Conservation (phyloP, 495 filamentous ascomycete species). For the Podospora didyma region DNA sequence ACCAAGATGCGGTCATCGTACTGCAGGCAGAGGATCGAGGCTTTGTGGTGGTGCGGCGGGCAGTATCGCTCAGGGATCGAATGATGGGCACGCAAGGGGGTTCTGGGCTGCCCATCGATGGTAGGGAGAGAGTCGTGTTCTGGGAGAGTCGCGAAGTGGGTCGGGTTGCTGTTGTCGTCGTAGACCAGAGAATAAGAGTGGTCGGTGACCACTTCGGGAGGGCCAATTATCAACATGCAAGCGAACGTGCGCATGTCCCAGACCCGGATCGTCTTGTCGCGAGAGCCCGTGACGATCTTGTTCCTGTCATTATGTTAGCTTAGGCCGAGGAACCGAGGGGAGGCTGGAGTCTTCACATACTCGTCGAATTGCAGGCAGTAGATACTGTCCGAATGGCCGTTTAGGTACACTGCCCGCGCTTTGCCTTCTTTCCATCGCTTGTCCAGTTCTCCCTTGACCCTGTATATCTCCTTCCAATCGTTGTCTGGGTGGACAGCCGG, state of each 20-base stretch:
- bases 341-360: conserved; percentile 42
- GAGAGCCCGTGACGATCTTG: conserved; percentile 95
- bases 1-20: conserved; percentile 91
- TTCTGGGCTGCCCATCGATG: conserved; percentile 10
- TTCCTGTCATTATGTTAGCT: conserved; percentile 47
- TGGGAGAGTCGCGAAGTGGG: conserved; percentile 45
- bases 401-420: conserved; percentile 78
- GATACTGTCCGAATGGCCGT: conserved; percentile 90
- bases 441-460: conserved; percentile 68
- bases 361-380: conserved; percentile 99
- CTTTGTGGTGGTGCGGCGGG: conserved; percentile 63
- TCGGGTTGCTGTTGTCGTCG: conserved; percentile 36
- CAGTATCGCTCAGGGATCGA: conserved; percentile 46
- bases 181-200: conserved; percentile 33
- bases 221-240: conserved; percentile 75
- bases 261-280: conserved; percentile 89
- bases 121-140: conserved; percentile 25
- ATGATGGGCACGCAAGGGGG: conserved; percentile 30
- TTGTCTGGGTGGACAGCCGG: conserved; percentile 43
- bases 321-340: neutral
- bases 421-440: conserved; percentile 73
- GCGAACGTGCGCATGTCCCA: conserved; percentile 88
- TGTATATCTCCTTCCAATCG: conserved; percentile 86
- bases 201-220: conserved; percentile 45
- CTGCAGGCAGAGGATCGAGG: conserved; percentile 90